These are phyloP conservation scores for Stagonosporopsis vannaccii DNA, from an alignment of 2,329 filamentous ascomycete genomes.

Conservation along the genomic window DNA sequence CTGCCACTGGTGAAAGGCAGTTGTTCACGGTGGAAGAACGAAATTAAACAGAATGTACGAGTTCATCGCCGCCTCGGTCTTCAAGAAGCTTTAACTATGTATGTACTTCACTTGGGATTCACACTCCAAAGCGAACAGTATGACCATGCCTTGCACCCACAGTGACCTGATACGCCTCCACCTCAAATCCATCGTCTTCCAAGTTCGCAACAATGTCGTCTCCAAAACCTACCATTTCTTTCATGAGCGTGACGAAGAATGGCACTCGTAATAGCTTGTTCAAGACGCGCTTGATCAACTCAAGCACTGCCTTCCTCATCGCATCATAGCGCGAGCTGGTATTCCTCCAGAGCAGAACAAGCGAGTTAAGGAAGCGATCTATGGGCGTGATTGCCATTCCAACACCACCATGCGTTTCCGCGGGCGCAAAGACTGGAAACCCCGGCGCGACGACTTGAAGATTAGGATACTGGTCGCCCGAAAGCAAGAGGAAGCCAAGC, in stretches of 20 bases:
- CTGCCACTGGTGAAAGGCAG: too few relatives aligned
- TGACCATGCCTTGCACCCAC: neutral
- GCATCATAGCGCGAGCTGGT: constrained; percentile 21
- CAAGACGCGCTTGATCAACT: constrained; percentile 27
- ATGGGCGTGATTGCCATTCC: neutral
- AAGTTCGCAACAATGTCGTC: constrained; percentile 26
- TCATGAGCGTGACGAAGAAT: constrained; percentile 28
- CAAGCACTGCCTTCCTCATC: constrained; percentile 25
- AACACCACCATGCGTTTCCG: neutral
- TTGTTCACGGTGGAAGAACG: too few relatives aligned
- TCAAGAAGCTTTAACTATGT: too few relatives aligned
- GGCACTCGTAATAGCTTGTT: constrained; percentile 17
- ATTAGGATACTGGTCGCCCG: neutral
- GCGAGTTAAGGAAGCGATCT: constrained; percentile 29
- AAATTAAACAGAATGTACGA: too few relatives aligned
- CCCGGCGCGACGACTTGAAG: neutral
- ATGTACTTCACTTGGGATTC: neutral
- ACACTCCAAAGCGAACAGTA: constrained; percentile 4
- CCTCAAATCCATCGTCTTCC: constrained; percentile 29
- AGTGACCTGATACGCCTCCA: constrained; percentile 15
- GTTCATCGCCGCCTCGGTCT: too few relatives aligned
- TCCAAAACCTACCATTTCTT: constrained; percentile 22
- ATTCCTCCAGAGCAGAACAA: constrained; percentile 34
- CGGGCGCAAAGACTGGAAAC: neutral
- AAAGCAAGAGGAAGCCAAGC: constrained; percentile 1